phyloP scores from a whole-genome alignment of 2,329 filamentous ascomycete genomes.

The Penicillium sp. region DNA sequence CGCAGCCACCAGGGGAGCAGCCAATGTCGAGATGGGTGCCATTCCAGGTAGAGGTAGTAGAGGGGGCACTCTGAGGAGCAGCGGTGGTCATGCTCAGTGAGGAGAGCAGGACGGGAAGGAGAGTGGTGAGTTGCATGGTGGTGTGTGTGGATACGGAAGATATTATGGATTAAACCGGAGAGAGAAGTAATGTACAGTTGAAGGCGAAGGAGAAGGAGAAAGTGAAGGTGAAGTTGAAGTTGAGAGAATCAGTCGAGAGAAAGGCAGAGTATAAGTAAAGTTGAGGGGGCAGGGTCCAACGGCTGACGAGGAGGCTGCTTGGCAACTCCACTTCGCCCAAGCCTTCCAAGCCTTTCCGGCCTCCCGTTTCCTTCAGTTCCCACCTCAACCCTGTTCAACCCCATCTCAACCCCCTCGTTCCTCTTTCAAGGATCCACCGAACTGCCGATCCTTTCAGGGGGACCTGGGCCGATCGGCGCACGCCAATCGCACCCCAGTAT shows the following conservation, averaged over 20 bases:
- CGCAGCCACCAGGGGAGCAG: conserved; percentile 39
- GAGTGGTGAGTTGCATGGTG: conserved; percentile 35
- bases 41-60: too few species aligned
- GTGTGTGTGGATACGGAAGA: too few species aligned
- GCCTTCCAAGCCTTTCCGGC: not conserved
- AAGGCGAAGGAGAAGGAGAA: not conserved
- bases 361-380: not conserved
- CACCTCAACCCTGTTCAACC: not conserved
- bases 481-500: conserved; percentile 8
- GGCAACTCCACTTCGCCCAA: not conserved
- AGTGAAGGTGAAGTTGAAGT: not conserved
- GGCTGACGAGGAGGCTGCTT: not conserved
- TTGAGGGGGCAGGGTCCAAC: conserved; percentile 5
- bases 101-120: conserved; percentile 32
- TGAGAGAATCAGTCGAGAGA: too few species aligned
- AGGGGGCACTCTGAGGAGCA: conserved; percentile 17
- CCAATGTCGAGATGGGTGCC: conserved; percentile 34
- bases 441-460: conserved; percentile 9
- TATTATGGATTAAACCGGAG: conserved; percentile 6
- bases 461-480: conserved; percentile 4
- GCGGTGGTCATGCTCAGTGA: conserved; percentile 26
- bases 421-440: not conserved
- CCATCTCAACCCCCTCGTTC: not conserved
- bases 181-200: conserved; percentile 1
- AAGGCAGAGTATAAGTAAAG: conserved; percentile 5